These are phyloP conservation scores for Myxozyma neotropica DNA, from an alignment of 805 yeast genomes.

Conservation along the genomic window DNA sequence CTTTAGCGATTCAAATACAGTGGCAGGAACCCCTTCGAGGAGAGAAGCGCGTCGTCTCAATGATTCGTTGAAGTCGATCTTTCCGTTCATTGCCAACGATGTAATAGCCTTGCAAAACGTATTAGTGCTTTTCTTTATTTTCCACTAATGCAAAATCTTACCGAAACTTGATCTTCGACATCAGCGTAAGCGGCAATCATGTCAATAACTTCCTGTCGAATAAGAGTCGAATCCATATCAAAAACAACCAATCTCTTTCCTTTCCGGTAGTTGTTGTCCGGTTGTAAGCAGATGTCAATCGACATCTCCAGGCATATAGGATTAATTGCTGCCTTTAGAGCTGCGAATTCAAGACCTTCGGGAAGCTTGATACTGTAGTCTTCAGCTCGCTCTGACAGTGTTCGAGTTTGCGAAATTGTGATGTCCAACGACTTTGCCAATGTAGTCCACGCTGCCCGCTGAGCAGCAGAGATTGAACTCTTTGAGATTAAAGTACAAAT, in stretches of 20 bases:
- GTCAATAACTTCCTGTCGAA: constrained; percentile 95
- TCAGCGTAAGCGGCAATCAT: constrained; percentile 91
- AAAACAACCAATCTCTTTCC: constrained; percentile 66
- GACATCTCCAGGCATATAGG: constrained; percentile 8
- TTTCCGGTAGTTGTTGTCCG: constrained; percentile 12
- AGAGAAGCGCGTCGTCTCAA: constrained; percentile 71
- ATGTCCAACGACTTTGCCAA: constrained; percentile 1
- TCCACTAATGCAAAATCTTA: neutral
- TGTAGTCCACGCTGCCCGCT: constrained; percentile 6
- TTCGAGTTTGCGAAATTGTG: neutral
- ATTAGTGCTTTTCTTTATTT: neutral
- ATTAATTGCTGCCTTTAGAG: constrained; percentile 10
- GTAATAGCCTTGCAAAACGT: constrained; percentile 56
- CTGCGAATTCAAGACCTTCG: neutral
- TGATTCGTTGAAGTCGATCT: constrained; percentile 85
- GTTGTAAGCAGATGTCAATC: constrained; percentile 28
- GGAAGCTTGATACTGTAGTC: constrained; percentile 21
- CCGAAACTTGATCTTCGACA: constrained; percentile 84
- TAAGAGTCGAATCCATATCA: constrained; percentile 97
- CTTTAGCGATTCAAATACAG: constrained; percentile 79
- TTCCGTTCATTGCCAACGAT: constrained; percentile 95
- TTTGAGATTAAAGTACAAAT: constrained; percentile 20
- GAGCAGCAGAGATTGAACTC: constrained; percentile 5
- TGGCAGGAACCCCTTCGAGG: constrained; percentile 78
- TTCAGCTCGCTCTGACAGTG: constrained; percentile 24